Percentiles rank a stretch among this genome's conserved stretches.
phyloP scores from a whole-genome alignment of 371 early-diverging fungal species.

The Actinomortierella wolfii region DNA sequence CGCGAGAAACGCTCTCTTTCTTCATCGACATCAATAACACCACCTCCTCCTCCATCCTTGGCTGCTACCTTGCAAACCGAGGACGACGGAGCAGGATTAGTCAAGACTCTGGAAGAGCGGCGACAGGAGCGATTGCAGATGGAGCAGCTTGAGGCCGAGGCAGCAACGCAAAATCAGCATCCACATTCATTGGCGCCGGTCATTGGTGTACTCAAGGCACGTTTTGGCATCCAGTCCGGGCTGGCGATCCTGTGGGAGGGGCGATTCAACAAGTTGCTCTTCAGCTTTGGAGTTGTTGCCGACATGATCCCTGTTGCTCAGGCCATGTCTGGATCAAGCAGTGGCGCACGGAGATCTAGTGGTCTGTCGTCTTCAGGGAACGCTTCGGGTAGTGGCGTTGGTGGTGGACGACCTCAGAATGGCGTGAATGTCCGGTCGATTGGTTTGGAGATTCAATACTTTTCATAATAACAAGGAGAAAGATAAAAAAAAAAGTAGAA shows the following conservation, averaged over 20 bases:
- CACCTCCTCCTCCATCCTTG: too few species aligned
- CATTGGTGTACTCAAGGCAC: constrained; percentile 63
- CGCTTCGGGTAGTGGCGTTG: not conserved
- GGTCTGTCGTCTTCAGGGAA: too few species aligned
- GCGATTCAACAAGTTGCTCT: constrained; percentile 60
- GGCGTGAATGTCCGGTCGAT: constrained; percentile 55
- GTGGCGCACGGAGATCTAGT: constrained; percentile 20
- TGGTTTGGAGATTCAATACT: constrained; percentile 69
- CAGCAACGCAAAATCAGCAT: constrained; percentile 40
- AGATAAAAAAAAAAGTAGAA: not conserved
- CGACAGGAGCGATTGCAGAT: constrained; percentile 10
- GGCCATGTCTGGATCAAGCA: too few species aligned
- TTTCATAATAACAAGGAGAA: constrained; percentile 47
- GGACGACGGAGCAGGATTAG: constrained; percentile 7
- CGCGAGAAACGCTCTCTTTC: constrained; percentile 24
- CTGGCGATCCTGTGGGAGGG: constrained; percentile 73
- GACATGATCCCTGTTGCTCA: constrained; percentile 25
- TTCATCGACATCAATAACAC: constrained; percentile 21
- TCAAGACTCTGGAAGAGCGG: constrained; percentile 6
- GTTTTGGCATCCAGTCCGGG: constrained; percentile 57
- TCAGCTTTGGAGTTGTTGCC: constrained; percentile 66
- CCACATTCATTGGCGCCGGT: constrained; percentile 9
- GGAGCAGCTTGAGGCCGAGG: constrained; percentile 17
- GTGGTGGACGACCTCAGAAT: too few species aligned
- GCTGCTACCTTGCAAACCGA: too few species aligned